Evolutionary conservation across 2,329 filamentous ascomycete genomes (phyloP), one percentile per base, ranked within the genome.

Genomic region (Aaosphaeria pasadenensis): DNA sequence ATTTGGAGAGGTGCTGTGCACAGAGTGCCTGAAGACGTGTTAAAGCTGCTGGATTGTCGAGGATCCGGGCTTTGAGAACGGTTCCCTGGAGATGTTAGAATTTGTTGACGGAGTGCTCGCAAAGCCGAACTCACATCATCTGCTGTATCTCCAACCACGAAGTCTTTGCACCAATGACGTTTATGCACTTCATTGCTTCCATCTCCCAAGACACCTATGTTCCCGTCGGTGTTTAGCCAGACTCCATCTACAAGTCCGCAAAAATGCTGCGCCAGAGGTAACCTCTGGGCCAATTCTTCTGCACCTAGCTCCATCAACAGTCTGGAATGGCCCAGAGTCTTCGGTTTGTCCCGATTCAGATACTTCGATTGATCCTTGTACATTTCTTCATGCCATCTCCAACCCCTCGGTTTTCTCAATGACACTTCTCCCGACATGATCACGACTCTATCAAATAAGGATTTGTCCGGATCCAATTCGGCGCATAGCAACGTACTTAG

Each of bases 61-160:
- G 61, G 6, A 73, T 55, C n/a, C 60, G 51, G 5, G 44, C 46
- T 50, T 64, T 64, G 4, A 65, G 45, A 7, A 63, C 41, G 3
- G 60, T 60, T 4, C 56, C 62, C 53, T 53, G 57, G 51, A 5
- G 45, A 31, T 40, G 31, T 7, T 28, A 2, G 9, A 28, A n/a
- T 36, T 36, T 36, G 33, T 41, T 41, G 17, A 44, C 31, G 7
- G 39, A 39, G n/a, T n/a, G 11, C 7, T 24, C 7, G 36, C 28
- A 28, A 39, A 43, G 5, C 11, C 24, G 24, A n/a, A 50, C 69
- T 53, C 57, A 73, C 72, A 62, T 80, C 77, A 50, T 74, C 70
- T 43, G 70, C 63, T 38, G 72, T 71, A 56, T 78, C 72, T 5
- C 77, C 77, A 29, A 78, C 66, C 5, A 78, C 63, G 28, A 79